Evolutionary conservation across 371 early-diverging fungal species (phyloP).

Genomic region (Haplosporangium sp.): DNA sequence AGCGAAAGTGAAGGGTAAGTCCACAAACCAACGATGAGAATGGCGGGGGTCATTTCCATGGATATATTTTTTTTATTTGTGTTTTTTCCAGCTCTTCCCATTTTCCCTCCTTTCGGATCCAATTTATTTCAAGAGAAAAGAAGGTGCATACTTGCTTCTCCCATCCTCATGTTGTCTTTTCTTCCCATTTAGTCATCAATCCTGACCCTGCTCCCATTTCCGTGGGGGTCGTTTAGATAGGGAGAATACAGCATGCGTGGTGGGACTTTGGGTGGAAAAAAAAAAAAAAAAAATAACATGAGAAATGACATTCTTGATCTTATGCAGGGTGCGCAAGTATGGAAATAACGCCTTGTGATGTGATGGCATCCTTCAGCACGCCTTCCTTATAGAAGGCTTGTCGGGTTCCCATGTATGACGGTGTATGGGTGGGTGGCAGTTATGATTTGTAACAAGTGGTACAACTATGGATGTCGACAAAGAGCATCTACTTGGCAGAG

Average conservation of each 20-base stretch:
- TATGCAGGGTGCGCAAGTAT: too few species aligned
- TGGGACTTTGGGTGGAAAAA: neutral
- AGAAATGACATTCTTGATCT: neutral
- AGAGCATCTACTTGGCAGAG: too few species aligned
- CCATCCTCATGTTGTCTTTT: neutral
- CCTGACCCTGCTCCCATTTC: neutral
- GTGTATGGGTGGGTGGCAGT: too few species aligned
- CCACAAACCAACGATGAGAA: neutral
- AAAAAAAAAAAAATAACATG: neutral
- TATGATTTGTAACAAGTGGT: too few species aligned
- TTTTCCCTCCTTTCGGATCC: conserved; percentile 20
- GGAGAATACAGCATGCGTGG: neutral
- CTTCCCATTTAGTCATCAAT: neutral
- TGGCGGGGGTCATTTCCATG: neutral
- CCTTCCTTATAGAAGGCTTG: too few species aligned
- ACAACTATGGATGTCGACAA: too few species aligned
- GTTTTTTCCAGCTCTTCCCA: conserved; percentile 17
- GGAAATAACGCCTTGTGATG: too few species aligned
- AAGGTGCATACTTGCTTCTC: neutral
- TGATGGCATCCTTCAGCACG: too few species aligned
- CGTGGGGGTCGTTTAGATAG: neutral
- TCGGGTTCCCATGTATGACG: too few species aligned
- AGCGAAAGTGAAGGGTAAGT: conserved; percentile 53
- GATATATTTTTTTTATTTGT: neutral
- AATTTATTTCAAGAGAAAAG: conserved; percentile 8